These are phyloP conservation scores for Plectosphaerella plurivora DNA, from an alignment of 2,329 filamentous ascomycete species.

Conservation along the genomic window DNA sequence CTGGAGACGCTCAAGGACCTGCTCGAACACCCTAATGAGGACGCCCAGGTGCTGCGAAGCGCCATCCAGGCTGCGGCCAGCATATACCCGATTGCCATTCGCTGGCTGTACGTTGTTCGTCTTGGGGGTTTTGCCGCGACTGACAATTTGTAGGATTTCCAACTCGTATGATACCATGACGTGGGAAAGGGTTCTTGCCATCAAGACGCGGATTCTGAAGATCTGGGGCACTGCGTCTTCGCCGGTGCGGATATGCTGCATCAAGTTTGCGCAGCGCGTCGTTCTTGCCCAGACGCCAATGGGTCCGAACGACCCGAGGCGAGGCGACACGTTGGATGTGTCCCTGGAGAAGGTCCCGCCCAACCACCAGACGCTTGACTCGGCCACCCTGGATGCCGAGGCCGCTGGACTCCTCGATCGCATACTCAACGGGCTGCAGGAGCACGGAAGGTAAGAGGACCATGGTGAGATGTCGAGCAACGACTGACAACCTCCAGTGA, in stretches of 20 bases:
- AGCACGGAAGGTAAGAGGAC: constrained; percentile 68
- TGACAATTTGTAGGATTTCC: constrained; percentile 61
- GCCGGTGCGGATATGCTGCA: constrained; percentile 84
- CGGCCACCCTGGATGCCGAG: constrained; percentile 84
- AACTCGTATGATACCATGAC: constrained; percentile 75
- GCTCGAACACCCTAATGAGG: constrained; percentile 68
- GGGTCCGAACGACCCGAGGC: constrained; percentile 71
- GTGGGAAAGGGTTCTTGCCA: constrained; percentile 83
- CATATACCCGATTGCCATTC: constrained; percentile 87
- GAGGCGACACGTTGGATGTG: constrained; percentile 59
- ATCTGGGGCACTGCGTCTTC: constrained; percentile 79
- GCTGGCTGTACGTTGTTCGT: constrained; percentile 77
- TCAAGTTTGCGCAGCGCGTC: constrained; percentile 95
- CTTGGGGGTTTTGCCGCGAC: not conserved
- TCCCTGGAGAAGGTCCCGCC: constrained; percentile 81
- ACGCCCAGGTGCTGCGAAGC: constrained; percentile 76
- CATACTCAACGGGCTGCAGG: constrained; percentile 79
- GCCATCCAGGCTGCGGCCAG: constrained; percentile 85
- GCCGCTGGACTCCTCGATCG: constrained; percentile 86
- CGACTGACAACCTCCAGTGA: constrained; percentile 50
- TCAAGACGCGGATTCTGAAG: constrained; percentile 83
- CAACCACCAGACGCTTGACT: constrained; percentile 75
- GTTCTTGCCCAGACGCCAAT: constrained; percentile 90
- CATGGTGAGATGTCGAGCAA: not conserved
- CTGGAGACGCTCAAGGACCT: constrained; percentile 71